A percentile compares a stretch with the other conserved stretches of the same genome.
phyloP scores from a whole-genome alignment of 306 rosid species.

The Gastrolobium bilobum region DNA sequence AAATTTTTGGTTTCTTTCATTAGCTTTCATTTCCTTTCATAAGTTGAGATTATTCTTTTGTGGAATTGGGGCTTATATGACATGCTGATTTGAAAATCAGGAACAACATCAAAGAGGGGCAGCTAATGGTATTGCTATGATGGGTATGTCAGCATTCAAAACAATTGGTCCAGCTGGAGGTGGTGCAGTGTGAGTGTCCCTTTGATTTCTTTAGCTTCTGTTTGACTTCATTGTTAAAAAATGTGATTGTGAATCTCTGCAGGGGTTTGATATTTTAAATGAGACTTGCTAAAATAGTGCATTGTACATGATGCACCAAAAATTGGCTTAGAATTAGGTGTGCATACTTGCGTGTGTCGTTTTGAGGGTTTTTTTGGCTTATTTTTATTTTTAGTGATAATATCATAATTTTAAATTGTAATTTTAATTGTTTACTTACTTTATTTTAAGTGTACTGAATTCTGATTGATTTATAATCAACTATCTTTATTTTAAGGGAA shows the following conservation, averaged over 20 bases:
- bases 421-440: no score
- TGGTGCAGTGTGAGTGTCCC: conserved; percentile 67
- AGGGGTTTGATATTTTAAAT: neutral
- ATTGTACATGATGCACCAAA: no score
- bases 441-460: no score
- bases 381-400: no score
- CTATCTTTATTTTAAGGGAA: no score
- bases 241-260: neutral
- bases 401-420: no score
- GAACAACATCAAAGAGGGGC: conserved; percentile 76
- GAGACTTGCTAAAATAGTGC: no score
- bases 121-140: conserved; percentile 78
- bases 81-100: conserved; percentile 46
- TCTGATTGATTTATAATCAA: no score
- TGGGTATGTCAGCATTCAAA: conserved; percentile 72
- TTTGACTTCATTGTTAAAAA: neutral
- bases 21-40: neutral
- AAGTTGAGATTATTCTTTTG: neutral
- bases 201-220: neutral
- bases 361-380: no score
- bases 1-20: conserved; percentile 28
- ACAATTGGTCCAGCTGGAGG: conserved; percentile 78
- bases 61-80: neutral
- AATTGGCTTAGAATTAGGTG: no score
- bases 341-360: no score